These are phyloP conservation scores for Didymella glomerata DNA, from an alignment of 2,329 filamentous ascomycete species.

Conservation along the genomic window DNA sequence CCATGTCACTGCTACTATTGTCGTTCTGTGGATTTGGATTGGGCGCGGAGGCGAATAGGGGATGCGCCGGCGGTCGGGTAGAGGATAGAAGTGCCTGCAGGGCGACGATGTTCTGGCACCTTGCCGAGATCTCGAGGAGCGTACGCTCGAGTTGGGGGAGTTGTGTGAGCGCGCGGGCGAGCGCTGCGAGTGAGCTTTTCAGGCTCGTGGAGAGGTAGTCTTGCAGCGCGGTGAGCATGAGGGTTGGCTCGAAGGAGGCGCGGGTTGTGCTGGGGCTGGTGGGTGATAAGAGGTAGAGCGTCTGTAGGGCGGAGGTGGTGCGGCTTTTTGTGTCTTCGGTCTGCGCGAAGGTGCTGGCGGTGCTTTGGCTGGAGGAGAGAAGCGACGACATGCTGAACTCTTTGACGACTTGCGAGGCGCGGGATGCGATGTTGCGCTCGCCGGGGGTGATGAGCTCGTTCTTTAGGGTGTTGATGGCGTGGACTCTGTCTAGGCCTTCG, in stretches of 20 bases:
- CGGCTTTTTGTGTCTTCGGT: conserved; percentile 78
- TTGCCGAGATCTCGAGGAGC: conserved; percentile 79
- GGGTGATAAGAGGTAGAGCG: conserved; percentile 84
- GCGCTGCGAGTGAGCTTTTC: conserved; percentile 76
- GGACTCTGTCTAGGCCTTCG: conserved; percentile 75
- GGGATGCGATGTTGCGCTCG: conserved; percentile 76
- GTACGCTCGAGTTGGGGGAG: conserved; percentile 84
- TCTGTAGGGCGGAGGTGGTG: conserved; percentile 75
- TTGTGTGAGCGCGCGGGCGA: conserved; percentile 79
- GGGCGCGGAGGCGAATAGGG: conserved; percentile 59
- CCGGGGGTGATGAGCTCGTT: conserved; percentile 74
- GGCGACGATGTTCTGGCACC: conserved; percentile 91
- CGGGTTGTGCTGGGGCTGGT: conserved; percentile 60
- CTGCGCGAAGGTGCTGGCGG: conserved; percentile 63
- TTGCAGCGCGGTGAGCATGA: conserved; percentile 80
- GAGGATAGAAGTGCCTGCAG: conserved; percentile 78
- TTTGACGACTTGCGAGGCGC: conserved; percentile 79
- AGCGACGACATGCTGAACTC: conserved; percentile 80
- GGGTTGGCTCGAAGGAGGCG: conserved; percentile 67
- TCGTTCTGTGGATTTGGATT: no score
- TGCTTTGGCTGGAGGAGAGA: conserved; percentile 46
- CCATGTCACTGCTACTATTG: no score
- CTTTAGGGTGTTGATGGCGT: conserved; percentile 74
- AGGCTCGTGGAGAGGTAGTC: conserved; percentile 82
- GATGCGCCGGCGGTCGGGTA: conserved; percentile 73